These are phyloP conservation scores for Musa balbisiana DNA, from an alignment of 202 grass and related monocot species.

Conservation along the genomic window DNA sequence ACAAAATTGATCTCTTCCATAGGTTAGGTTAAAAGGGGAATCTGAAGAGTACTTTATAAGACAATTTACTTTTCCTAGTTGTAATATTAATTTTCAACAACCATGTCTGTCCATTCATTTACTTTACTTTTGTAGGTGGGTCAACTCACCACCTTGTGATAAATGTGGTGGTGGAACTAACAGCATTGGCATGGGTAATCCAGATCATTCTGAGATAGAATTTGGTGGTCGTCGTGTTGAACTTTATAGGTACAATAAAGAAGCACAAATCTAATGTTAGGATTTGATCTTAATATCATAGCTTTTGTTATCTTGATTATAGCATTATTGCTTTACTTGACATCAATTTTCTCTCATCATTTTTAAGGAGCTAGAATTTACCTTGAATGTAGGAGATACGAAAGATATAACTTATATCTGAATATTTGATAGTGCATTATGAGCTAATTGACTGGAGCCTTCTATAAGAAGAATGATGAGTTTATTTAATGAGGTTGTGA, in stretches of 20 bases:
- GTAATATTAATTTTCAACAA: neutral
- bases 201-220: slow-evolving; percentile 67
- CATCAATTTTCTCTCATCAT: too few species aligned
- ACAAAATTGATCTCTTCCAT: too few species aligned
- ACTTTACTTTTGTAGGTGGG: slow-evolving; percentile 63
- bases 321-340: neutral
- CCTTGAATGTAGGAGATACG: neutral
- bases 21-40: too few species aligned
- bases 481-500: neutral
- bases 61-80: too few species aligned
- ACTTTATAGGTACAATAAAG: slow-evolving; percentile 71
- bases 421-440: neutral
- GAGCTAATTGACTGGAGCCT: neutral
- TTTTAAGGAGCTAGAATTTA: neutral
- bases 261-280: neutral
- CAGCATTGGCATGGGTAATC: slow-evolving; percentile 55
- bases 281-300: neutral
- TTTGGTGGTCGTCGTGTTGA: slow-evolving; percentile 72
- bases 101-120: neutral
- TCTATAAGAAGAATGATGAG: neutral
- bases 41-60: too few species aligned
- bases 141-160: slow-evolving; percentile 78
- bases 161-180: slow-evolving; percentile 64
- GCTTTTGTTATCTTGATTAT: neutral
- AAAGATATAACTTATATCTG: neutral